phyloP scores from a whole-genome alignment of 257 asterid species.

The Hygrophila difformis region DNA sequence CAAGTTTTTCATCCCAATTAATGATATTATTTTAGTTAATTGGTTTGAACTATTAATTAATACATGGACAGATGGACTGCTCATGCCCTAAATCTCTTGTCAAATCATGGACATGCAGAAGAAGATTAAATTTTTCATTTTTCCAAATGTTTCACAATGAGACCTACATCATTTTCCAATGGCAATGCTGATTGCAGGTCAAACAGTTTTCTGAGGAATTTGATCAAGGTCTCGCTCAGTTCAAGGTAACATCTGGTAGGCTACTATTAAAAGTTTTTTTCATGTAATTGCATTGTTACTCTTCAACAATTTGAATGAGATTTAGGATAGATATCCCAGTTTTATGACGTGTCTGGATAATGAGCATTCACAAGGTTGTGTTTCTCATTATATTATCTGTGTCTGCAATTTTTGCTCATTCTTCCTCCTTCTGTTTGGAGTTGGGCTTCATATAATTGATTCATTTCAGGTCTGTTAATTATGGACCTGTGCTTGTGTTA shows the following conservation, averaged over 20 bases:
- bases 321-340: conserved; percentile 4
- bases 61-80: too few species aligned
- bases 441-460: too few species aligned
- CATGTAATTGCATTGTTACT: conserved; percentile 3
- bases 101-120: not conserved
- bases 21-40: not conserved
- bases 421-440: too few species aligned
- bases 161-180: conserved; percentile 4
- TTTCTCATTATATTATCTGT: not conserved
- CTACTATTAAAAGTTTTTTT: conserved; percentile 23
- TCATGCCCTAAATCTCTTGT: too few species aligned
- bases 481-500: too few species aligned
- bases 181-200: conserved; percentile 39
- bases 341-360: conserved; percentile 9
- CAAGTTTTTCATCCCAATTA: not conserved
- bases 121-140: not conserved
- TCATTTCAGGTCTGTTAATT: too few species aligned
- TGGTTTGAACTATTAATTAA: conserved; percentile 1
- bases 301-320: not conserved
- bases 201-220: conserved; percentile 60
- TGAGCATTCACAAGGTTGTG: not conserved
- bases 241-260: conserved; percentile 92
- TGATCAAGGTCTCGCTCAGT: conserved; percentile 51
- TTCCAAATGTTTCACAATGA: conserved; percentile 2
- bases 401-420: conserved; percentile 2